Base-by-base conservation (phyloP, 805 yeast species). In the Dipodascus geniculatus region DNA sequence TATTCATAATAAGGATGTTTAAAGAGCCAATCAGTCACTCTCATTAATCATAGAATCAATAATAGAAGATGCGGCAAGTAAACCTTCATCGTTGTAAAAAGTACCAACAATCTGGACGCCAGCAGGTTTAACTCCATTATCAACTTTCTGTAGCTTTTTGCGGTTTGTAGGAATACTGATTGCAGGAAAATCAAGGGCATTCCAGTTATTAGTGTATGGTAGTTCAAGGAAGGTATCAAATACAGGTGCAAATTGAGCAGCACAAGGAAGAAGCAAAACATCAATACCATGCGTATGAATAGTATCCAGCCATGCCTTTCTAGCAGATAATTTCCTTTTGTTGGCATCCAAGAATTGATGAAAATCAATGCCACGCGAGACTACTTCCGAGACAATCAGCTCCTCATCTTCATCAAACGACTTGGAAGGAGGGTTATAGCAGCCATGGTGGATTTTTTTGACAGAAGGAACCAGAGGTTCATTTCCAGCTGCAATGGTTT, bases 141-240 rank as follows among this genome's bases (percentile, higher is more conserved):
- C 44, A n/a, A 38, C 44, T 17, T 38, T 38, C 8, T 4, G 4
- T 16, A 38, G 14, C 14, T 38, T 38, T 3, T 38, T 38, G 17
- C 44, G 17, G 19, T 38, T 38, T n/a, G 44, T 38, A 47, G 58
- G 58, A 31, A 56, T 38, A 22, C 38, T 51, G 35, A 54, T 52
- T 2, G 50, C 49, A 22, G 58, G 55, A 33, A 23, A 51, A 44
- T 56, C 58, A 23, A 54, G 48, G 23, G 52, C 24, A 42, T 56
- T 56, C 58, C 58, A 56, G 31, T 47, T 47, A 11, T 47, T 23
- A 4, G 31, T 22, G 28, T 47, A 47, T 20, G 49, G 49, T 22
- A 47, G 16, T 14, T 47, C 49, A 16, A 17, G 4, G n/a, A 22
- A 47, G 9, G 24, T 11, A 47, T 47, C 49, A 4, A 9, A 20